Percentiles rank a stretch among this genome's conserved stretches.
Conservation (phyloP, 768 basidiomycete species). For the Strobilomyces dryophilus region DNA sequence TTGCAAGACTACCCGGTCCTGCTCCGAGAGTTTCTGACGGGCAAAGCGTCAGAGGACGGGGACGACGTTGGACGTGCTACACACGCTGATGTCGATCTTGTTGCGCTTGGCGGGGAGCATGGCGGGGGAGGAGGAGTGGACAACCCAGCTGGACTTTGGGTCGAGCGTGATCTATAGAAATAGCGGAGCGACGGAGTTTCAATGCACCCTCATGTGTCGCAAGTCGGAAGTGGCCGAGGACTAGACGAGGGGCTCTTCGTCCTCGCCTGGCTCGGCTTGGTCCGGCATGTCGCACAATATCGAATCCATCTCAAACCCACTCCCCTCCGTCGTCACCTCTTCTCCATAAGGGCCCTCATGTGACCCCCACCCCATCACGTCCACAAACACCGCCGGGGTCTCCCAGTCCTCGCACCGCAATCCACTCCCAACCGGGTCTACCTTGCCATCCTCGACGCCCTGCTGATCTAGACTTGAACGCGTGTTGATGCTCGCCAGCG, state of each 20-base stretch:
- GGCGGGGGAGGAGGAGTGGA: slow-evolving; percentile 22
- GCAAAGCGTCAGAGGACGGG: slow-evolving; percentile 14
- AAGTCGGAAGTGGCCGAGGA: slow-evolving; percentile 21
- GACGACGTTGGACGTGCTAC: slow-evolving; percentile 26
- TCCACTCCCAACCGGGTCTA: slow-evolving; percentile 12
- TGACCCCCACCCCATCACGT: slow-evolving; percentile 4
- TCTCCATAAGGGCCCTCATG: slow-evolving; percentile 11
- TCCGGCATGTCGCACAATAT: slow-evolving; percentile 13
- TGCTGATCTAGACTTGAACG: slow-evolving; percentile 16
- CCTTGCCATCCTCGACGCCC: slow-evolving; percentile 2
- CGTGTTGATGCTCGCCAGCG: slow-evolving; percentile 15
- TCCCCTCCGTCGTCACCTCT: slow-evolving; percentile 16
- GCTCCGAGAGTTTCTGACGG: slow-evolving; percentile 69
- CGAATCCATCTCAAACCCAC: slow-evolving; percentile 8
- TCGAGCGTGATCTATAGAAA: slow-evolving; percentile 17
- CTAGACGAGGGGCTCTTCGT: slow-evolving; percentile 4
- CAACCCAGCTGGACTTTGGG: neutral
- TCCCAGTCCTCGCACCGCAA: neutral
- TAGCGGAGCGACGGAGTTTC: slow-evolving; percentile 28
- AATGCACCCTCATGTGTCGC: slow-evolving; percentile 31
- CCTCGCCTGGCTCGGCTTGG: slow-evolving; percentile 1
- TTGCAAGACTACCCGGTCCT: slow-evolving; percentile 92
- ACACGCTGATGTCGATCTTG: slow-evolving; percentile 91
- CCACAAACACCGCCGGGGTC: neutral
- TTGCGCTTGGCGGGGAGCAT: slow-evolving; percentile 82